These are phyloP conservation scores for Fusarium sp. DNA, from an alignment of 2,329 filamentous ascomycete genomes.

Conservation along the genomic window DNA sequence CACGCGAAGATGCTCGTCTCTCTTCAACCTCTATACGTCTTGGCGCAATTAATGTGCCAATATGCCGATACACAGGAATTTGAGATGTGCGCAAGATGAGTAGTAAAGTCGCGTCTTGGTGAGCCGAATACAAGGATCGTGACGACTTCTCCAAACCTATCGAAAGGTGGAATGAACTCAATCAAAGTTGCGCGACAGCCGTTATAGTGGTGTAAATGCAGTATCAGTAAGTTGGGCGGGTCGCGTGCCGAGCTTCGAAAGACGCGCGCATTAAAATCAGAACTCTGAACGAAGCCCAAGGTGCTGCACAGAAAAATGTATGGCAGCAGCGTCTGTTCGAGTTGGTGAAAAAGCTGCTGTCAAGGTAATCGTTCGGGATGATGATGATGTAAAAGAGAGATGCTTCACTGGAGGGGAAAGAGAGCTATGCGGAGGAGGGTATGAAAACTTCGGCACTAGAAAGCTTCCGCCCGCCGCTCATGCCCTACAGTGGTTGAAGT, in stretches of 20 bases:
- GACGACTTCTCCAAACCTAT: background rate
- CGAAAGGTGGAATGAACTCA: background rate
- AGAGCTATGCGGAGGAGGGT: slow-evolving; percentile 34
- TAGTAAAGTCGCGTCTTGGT: background rate
- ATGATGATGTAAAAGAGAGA: slow-evolving; percentile 42
- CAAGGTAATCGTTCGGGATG: slow-evolving; percentile 18
- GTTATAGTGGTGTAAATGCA: slow-evolving; percentile 11
- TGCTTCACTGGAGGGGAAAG: slow-evolving; percentile 23
- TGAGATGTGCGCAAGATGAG: slow-evolving; percentile 5
- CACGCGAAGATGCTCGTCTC: slow-evolving; percentile 39
- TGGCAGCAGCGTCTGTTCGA: background rate
- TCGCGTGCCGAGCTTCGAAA: slow-evolving; percentile 31
- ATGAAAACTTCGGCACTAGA: slow-evolving; percentile 40
- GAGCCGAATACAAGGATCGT: background rate
- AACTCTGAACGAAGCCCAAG: background rate
- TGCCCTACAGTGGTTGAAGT: slow-evolving; percentile 33
- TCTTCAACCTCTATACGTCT: slow-evolving; percentile 41
- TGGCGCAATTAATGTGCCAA: slow-evolving; percentile 28
- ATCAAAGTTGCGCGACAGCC: slow-evolving; percentile 17
- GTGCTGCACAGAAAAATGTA: background rate
- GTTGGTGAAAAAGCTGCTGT: background rate
- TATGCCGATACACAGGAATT: slow-evolving; percentile 15
- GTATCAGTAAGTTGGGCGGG: slow-evolving; percentile 26
- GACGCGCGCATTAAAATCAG: slow-evolving; percentile 9
- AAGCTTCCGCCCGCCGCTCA: slow-evolving; percentile 28